These are phyloP conservation scores for Podila epigama DNA, from an alignment of 192 early-diverging fungal genomes.

Conservation along the genomic window DNA sequence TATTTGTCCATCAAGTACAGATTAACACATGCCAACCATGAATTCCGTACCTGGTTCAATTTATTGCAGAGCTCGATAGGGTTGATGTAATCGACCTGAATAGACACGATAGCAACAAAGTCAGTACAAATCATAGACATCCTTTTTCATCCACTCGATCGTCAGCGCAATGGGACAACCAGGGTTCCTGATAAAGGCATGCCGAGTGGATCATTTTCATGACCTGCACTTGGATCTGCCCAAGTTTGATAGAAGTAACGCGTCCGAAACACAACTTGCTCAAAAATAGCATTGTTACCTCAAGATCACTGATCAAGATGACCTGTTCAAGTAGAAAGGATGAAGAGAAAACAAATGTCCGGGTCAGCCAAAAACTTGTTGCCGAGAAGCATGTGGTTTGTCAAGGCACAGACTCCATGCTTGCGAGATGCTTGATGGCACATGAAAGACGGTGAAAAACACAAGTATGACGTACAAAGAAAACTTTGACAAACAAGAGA, in stretches of 20 bases:
- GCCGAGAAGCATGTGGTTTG: background rate
- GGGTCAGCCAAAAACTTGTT: background rate
- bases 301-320: conserved; percentile 49
- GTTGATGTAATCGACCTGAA: conserved; percentile 99
- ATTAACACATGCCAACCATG: background rate
- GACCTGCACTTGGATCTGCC: no score
- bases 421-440: background rate
- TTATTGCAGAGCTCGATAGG: conserved; percentile 98
- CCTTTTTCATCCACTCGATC: no score
- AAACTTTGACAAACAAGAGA: conserved; percentile 95
- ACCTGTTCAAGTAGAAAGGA: conserved; percentile 8
- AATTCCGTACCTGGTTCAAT: conserved; percentile 81
- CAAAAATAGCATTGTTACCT: conserved; percentile 19
- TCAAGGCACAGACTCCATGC: background rate
- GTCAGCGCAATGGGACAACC: no score
- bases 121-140: no score
- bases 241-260: background rate
- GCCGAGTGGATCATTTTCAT: no score
- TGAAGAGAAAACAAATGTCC: background rate
- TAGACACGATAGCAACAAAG: conserved; percentile 12
- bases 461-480: conserved; percentile 77
- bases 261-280: background rate
- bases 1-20: no score
- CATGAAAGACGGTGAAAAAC: background rate
- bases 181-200: no score